Evolutionary conservation across 1,284 basidiomycete species (phyloP).

Genomic region (Leucoagaricus sp.): DNA sequence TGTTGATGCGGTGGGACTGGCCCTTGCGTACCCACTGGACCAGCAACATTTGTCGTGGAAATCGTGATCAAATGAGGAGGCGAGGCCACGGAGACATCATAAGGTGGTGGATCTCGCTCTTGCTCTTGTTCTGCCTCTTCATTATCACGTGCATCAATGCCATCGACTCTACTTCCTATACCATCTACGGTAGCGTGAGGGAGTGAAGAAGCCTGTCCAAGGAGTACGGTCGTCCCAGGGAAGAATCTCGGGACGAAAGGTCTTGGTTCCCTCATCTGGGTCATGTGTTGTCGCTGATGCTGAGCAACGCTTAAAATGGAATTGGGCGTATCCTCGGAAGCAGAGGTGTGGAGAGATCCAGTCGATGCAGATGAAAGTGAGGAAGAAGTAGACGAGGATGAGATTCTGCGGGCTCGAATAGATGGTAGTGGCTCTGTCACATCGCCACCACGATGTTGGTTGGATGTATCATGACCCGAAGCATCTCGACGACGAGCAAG

Average conservation of each 20-base stretch:
- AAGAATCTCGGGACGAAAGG: conserved; percentile 17
- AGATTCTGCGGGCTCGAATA: conserved; percentile 2
- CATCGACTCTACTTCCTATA: background rate
- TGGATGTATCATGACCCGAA: too few species aligned
- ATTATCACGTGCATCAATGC: background rate
- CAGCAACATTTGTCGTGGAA: background rate
- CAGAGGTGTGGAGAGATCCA: background rate
- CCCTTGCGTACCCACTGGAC: background rate
- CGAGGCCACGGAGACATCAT: background rate
- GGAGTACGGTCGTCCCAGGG: conserved; percentile 16
- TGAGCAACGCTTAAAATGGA: too few species aligned
- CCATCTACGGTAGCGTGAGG: background rate
- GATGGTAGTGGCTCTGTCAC: conserved; percentile 15
- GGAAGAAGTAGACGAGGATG: conserved; percentile 1
- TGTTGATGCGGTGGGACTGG: background rate
- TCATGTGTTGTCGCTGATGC: background rate
- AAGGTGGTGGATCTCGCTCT: background rate
- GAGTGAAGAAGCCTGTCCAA: background rate
- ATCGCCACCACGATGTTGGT: conserved; percentile 28
- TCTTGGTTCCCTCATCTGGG: conserved; percentile 11
- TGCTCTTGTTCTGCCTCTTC: background rate
- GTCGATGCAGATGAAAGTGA: background rate
- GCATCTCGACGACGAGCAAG: conserved; percentile 43
- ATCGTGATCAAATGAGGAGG: too few species aligned
- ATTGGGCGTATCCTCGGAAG: conserved; percentile 12